These are phyloP conservation scores for Aspergillus saccharolyticus DNA, from an alignment of 495 filamentous ascomycete species.

Conservation along the genomic window DNA sequence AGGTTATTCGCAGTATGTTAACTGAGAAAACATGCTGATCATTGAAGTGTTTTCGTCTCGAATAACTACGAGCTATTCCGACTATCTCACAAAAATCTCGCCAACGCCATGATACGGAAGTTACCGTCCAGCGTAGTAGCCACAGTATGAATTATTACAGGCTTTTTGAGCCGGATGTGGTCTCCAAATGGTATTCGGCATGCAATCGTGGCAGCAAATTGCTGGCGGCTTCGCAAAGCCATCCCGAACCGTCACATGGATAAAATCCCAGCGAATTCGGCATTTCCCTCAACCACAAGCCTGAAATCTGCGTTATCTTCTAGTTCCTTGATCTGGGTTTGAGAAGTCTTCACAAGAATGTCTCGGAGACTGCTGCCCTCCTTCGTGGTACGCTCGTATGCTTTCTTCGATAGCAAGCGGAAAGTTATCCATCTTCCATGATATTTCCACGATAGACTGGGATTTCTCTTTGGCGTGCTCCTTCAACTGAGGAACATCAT, in stretches of 20 bases:
- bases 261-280: slow-evolving; percentile 17
- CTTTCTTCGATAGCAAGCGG: slow-evolving; percentile 24
- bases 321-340: slow-evolving; percentile 9
- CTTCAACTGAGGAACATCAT: slow-evolving; percentile 32
- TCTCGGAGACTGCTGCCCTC: slow-evolving; percentile 31
- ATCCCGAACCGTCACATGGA: neutral
- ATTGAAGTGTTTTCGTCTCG: no score
- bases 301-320: slow-evolving; percentile 13
- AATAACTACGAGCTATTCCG: no score
- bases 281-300: slow-evolving; percentile 7
- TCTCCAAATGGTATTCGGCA: no score
- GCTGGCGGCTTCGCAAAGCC: neutral
- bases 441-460: slow-evolving; percentile 10
- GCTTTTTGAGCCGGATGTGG: no score
- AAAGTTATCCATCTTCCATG: slow-evolving; percentile 27
- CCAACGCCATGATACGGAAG: no score
- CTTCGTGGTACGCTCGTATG: slow-evolving; percentile 26
- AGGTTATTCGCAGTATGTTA: no score
- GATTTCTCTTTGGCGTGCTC: slow-evolving; percentile 31
- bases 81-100: no score
- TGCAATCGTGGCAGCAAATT: no score
- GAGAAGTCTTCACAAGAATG: slow-evolving; percentile 19
- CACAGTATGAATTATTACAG: no score
- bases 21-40: no score
- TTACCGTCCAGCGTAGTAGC: no score